Evolutionary conservation across 2,329 filamentous ascomycete species (phyloP).

Genomic region (Neofusicoccum laricinum): DNA sequence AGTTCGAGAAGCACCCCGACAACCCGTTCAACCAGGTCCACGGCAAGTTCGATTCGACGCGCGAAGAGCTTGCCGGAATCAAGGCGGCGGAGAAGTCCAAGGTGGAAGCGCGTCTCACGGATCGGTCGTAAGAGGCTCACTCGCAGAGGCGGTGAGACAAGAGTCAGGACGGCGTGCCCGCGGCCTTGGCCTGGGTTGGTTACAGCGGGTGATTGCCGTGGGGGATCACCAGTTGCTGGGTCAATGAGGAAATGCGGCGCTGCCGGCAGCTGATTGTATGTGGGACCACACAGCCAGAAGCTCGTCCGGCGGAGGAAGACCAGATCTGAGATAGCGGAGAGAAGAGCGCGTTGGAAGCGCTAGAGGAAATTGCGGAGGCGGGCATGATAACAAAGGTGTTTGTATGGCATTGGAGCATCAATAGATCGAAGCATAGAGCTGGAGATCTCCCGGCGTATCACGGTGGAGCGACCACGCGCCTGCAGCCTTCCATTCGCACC

Average conservation of each 20-base stretch:
- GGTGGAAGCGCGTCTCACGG: conserved; percentile 67
- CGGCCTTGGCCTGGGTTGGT: neutral
- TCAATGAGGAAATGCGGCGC: neutral
- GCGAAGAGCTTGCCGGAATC: conserved; percentile 70
- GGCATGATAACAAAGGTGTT: neutral
- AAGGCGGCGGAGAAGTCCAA: conserved; percentile 66
- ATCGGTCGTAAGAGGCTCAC: neutral
- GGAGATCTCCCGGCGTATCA: conserved; percentile 4
- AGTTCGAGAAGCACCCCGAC: conserved; percentile 91
- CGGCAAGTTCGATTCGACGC: conserved; percentile 71
- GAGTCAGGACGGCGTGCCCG: neutral
- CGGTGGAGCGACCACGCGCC: neutral
- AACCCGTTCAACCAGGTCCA: conserved; percentile 91
- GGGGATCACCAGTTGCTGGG: conserved; percentile 10
- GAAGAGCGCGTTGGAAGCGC: neutral
- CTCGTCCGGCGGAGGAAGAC: neutral
- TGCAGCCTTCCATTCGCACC: neutral
- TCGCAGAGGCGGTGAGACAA: conserved; percentile 1
- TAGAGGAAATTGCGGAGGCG: neutral
- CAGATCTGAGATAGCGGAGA: neutral
- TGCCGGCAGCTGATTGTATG: neutral
- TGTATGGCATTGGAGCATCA: neutral
- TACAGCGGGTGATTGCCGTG: conserved; percentile 7
- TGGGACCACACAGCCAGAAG: neutral
- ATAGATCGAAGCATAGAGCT: conserved; percentile 11